Conservation (phyloP, 2,329 filamentous ascomycete species). For the Alternaria angustiovoidea region DNA sequence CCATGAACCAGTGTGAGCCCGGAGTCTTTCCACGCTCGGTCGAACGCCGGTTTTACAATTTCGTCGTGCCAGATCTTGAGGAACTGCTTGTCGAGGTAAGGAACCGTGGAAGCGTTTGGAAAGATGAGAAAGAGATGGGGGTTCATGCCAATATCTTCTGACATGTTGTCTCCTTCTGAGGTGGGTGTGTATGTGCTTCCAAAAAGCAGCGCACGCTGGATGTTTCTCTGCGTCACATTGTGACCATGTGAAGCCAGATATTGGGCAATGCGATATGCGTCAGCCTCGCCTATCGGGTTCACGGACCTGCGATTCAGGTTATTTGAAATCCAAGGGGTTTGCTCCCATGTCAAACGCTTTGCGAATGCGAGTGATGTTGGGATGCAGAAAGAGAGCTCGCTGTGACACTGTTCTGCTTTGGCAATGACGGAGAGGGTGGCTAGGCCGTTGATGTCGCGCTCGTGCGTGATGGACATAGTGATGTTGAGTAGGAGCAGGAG, state of each 20-base stretch:
- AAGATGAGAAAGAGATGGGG: conserved; percentile 31
- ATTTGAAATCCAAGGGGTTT: conserved; percentile 25
- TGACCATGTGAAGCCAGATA: neutral
- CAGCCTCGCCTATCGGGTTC: conserved; percentile 12
- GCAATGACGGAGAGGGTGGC: neutral
- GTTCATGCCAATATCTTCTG: neutral
- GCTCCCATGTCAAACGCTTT: conserved; percentile 33
- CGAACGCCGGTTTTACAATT: conserved; percentile 30
- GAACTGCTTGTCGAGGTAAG: conserved; percentile 14
- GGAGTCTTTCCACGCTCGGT: conserved; percentile 25
- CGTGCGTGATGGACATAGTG: conserved; percentile 5
- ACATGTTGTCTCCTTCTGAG: neutral
- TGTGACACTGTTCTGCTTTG: conserved; percentile 3
- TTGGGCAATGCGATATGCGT: conserved; percentile 14
- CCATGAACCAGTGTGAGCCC: conserved; percentile 7
- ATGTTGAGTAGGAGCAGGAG: neutral
- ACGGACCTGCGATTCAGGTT: neutral
- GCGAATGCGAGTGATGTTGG: conserved; percentile 28
- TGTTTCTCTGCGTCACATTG: neutral
- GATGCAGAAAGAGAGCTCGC: conserved; percentile 25
- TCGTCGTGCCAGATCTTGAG: conserved; percentile 30
- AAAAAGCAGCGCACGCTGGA: conserved; percentile 20
- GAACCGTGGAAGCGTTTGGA: conserved; percentile 12
- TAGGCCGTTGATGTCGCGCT: conserved; percentile 5
- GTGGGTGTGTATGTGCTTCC: conserved; percentile 12